A percentile compares a stretch with the other conserved stretches of the same genome.
phyloP scores from a whole-genome alignment of 1,284 basidiomycete genomes.

The Ganoderma lingzhi region DNA sequence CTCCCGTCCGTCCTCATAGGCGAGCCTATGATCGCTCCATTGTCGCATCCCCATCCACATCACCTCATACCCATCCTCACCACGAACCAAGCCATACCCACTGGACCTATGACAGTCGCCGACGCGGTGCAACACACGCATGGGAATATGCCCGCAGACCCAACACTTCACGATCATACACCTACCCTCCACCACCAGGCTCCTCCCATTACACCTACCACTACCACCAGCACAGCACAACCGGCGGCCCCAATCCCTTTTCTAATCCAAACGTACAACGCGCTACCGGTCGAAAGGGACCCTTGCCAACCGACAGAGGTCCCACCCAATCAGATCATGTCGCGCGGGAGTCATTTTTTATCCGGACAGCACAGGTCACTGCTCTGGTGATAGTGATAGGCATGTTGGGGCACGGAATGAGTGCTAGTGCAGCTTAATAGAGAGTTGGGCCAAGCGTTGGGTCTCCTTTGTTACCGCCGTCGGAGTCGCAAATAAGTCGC shows the following conservation, averaged over 20 bases:
- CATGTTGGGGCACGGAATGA: constrained; percentile 39
- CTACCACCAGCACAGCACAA: constrained; percentile 23
- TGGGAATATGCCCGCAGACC: constrained; percentile 46
- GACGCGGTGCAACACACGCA: constrained; percentile 49
- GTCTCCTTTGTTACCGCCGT: background rate
- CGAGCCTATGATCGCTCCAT: constrained; percentile 48
- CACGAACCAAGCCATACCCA: constrained; percentile 31
- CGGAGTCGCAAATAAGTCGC: no score
- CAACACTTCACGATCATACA: constrained; percentile 23
- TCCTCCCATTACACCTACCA: constrained; percentile 20
- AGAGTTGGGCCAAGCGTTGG: background rate
- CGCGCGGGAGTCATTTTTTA: constrained; percentile 39
- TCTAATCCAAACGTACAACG: constrained; percentile 41
- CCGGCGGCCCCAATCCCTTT: constrained; percentile 38
- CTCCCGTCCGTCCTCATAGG: constrained; percentile 29
- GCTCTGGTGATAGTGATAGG: constrained; percentile 44
- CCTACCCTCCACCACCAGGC: constrained; percentile 32
- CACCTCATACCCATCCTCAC: constrained; percentile 18
- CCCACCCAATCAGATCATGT: constrained; percentile 38
- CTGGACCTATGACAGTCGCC: constrained; percentile 38
- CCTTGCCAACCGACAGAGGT: constrained; percentile 30
- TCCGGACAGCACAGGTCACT: constrained; percentile 43
- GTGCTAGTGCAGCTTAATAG: constrained; percentile 8
- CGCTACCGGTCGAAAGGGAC: constrained; percentile 38
- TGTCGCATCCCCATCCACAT: constrained; percentile 7